Percentiles rank a stretch among this genome's conserved stretches.
Conservation (phyloP, 441 rosid species). For the Brassica balearica region DNA sequence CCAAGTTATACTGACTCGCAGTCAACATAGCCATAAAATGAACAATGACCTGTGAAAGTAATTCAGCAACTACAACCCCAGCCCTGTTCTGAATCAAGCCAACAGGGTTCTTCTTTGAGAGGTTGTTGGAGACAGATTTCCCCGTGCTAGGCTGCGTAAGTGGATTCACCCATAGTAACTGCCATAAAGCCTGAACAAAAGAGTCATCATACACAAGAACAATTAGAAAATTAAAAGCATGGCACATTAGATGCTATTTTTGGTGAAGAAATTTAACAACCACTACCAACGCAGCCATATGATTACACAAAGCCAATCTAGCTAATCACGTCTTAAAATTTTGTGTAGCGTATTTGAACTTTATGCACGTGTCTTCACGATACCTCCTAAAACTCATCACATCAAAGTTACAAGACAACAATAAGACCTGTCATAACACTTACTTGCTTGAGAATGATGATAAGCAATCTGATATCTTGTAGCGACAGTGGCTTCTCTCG, state of each 20-base stretch:
- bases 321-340: conserved; percentile 9
- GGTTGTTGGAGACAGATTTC: conserved; percentile 51
- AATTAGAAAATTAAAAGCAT: conserved; percentile 23
- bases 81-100: conserved; percentile 78
- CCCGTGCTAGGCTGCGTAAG: conserved; percentile 54
- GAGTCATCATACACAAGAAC: conserved; percentile 23
- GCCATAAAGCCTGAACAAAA: conserved; percentile 88
- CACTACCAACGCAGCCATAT: conserved; percentile 19
- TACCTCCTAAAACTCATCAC: conserved; percentile 30
- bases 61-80: conserved; percentile 79
- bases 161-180: conserved; percentile 88
- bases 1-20: conserved; percentile 22
- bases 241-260: not conserved
- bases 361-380: conserved; percentile 18
- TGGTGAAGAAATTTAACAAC: conserved; percentile 20
- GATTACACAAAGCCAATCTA: conserved; percentile 16
- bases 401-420: conserved; percentile 28
- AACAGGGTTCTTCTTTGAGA: conserved; percentile 58
- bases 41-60: conserved; percentile 81
- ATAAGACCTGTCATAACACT: conserved; percentile 19
- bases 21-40: conserved; percentile 18
- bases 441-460: conserved; percentile 93
- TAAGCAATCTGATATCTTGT: conserved; percentile 76
- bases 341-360: not conserved
- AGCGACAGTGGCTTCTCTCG: conserved; percentile 89